Base-by-base conservation (phyloP, 164 flowering plant genomes). In the Litsea cubeba region DNA sequence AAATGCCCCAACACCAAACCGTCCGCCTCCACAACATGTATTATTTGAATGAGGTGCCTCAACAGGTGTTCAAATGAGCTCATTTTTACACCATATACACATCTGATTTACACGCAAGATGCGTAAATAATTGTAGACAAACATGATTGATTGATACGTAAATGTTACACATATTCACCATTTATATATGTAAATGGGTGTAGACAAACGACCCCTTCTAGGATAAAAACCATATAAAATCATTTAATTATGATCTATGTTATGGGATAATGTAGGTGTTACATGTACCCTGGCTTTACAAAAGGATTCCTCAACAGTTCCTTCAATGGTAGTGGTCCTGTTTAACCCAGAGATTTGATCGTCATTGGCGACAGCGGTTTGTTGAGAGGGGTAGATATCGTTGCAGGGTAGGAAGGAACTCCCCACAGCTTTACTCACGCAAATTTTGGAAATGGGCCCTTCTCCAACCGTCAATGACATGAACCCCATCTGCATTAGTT, bases 401-500 rank as follows among this genome's bases (percentile, higher is more conserved):
- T 73, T 23, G 54, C 97, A 90, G 0, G 90, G 90, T 69, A 75
- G 87, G 88, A 90, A 90, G 23, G 90, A 79, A 23, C 71, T 60
- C 25, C 81, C 90, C 0, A 83, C 50, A 0, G 57, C 71, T 62
- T 74, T 24, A 0, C 87, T 50, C n/a, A 87, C 73, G 40, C 94
- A 90, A 22, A 88, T 82, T 1, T 71, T 22, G 2, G 94, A 83
- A 60, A 90, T 83, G 0, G 77, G 75, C 5, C 14, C 79, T 80
- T 84, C 83, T 1, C 71, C 24, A 8, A 86, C 83, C n/a, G 87
- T 84, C n/a, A n/a, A n/a, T 17, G 94, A 90, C 81, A 90, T 83
- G 68, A 90, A 88, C n/a, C 92, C 94, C 82, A 90, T 49, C n/a
- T 87, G 87, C 91, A 90, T 88, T 14, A 90, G 84, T 82, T 87